These are phyloP conservation scores for Colletotrichum brevisporum DNA, from an alignment of 2,329 filamentous ascomycete species.

Conservation along the genomic window DNA sequence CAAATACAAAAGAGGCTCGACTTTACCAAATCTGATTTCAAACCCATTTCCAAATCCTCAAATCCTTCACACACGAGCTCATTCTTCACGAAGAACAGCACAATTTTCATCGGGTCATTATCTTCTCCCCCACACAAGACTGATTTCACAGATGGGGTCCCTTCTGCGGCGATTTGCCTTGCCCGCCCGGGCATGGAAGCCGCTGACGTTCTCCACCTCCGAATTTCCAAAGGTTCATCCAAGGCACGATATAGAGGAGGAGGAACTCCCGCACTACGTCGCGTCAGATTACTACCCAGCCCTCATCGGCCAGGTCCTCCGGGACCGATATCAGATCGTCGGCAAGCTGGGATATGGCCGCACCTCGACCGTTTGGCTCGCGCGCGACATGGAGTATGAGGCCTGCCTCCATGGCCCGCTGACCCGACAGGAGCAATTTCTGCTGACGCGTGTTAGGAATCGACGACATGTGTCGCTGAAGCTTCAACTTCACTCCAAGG, in stretches of 20 bases:
- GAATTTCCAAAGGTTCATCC: conserved; percentile 34
- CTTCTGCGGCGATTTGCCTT: conserved; percentile 36
- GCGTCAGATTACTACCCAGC: conserved; percentile 45
- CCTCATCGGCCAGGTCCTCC: conserved; percentile 45
- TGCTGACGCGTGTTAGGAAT: conserved; percentile 32
- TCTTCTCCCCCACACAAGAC: no score
- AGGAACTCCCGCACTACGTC: conserved; percentile 42
- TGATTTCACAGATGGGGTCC: not conserved
- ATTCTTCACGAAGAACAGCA: no score
- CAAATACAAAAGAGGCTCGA: no score
- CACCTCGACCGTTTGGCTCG: conserved; percentile 59
- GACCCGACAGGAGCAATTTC: not conserved
- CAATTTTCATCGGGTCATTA: no score
- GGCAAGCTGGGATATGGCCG: conserved; percentile 58
- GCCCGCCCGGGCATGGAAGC: conserved; percentile 25
- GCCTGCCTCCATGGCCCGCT: not conserved
- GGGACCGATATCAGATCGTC: conserved; percentile 52
- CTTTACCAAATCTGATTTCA: no score
- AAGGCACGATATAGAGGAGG: conserved; percentile 41
- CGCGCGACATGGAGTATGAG: conserved; percentile 48
- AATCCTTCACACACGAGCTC: no score
- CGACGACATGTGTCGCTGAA: conserved; percentile 53
- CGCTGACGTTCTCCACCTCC: conserved; percentile 41
- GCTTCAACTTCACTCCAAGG: conserved; percentile 45
- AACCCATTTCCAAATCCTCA: no score